Conservation (phyloP, 2,329 filamentous ascomycete genomes). For the Seiridium cupressi region DNA sequence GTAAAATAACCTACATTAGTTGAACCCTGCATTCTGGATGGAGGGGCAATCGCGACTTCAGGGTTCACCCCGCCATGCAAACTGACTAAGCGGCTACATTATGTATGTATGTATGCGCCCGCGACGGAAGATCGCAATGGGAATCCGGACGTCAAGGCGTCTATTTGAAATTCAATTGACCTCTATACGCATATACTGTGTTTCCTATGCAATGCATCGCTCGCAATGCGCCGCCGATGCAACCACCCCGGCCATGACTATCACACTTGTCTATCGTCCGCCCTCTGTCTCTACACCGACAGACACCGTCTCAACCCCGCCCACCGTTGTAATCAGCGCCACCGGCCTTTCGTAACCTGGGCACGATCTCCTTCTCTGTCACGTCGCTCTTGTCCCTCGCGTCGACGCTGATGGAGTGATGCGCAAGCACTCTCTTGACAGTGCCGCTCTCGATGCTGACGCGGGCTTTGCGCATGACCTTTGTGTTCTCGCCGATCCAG, state of each 20-base stretch:
- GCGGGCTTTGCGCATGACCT: conserved; percentile 68
- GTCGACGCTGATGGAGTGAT: conserved; percentile 65
- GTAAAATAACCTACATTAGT: neutral
- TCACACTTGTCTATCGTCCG: neutral
- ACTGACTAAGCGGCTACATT: neutral
- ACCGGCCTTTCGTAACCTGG: conserved; percentile 61
- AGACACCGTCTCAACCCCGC: conserved; percentile 40
- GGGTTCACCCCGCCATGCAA: conserved; percentile 10
- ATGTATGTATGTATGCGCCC: neutral
- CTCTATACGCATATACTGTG: neutral
- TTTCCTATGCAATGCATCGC: neutral
- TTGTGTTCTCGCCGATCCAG: conserved; percentile 65
- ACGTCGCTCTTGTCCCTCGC: conserved; percentile 60
- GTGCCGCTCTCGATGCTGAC: conserved; percentile 66
- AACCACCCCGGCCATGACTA: neutral
- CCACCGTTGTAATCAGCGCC: conserved; percentile 72
- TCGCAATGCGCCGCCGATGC: neutral
- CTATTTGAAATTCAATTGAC: neutral
- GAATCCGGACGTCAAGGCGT: too few species aligned
- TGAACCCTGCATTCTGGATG: conserved; percentile 8
- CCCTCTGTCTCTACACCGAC: neutral
- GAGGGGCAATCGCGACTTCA: conserved; percentile 8
- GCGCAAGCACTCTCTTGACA: conserved; percentile 62
- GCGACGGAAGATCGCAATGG: neutral
- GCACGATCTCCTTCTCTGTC: conserved; percentile 59